Evolutionary conservation across 2,329 filamentous ascomycete genomes (phyloP).

Genomic region (Coniochaeta sp.): DNA sequence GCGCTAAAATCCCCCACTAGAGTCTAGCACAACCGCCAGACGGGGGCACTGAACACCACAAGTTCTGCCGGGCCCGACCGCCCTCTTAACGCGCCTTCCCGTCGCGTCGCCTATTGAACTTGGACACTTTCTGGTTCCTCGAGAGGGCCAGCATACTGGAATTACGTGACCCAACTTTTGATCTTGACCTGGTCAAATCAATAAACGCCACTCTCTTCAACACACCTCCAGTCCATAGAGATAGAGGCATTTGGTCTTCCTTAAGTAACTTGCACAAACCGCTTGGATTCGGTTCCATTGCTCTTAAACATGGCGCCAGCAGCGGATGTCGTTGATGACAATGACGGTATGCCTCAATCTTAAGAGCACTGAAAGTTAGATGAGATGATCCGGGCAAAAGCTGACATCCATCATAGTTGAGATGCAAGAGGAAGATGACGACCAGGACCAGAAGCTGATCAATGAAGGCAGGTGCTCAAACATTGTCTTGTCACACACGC

Average conservation of each 20-base stretch:
- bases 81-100: neutral
- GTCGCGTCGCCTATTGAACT: neutral
- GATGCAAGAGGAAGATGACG: slow-evolving; percentile 61
- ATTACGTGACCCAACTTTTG: no score
- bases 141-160: no score
- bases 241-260: neutral
- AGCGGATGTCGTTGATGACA: slow-evolving; percentile 37
- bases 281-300: neutral
- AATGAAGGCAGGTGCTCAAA: slow-evolving; percentile 64
- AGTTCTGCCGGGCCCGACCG: neutral
- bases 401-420: slow-evolving; percentile 26
- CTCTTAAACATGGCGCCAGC: slow-evolving; percentile 33
- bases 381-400: slow-evolving; percentile 4
- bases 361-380: neutral
- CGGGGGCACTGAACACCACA: no score
- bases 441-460: slow-evolving; percentile 77
- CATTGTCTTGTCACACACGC: neutral
- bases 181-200: no score
- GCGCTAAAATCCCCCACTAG: no score
- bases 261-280: neutral
- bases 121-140: neutral
- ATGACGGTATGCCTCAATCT: slow-evolving; percentile 30
- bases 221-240: neutral
- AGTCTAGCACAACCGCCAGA: no score
- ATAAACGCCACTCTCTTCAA: no score